A percentile compares a stretch with the other conserved stretches of the same genome.
Evolutionary conservation across 176 grass and related monocot species (phyloP).

Genomic region (Zizania latifolia): DNA sequence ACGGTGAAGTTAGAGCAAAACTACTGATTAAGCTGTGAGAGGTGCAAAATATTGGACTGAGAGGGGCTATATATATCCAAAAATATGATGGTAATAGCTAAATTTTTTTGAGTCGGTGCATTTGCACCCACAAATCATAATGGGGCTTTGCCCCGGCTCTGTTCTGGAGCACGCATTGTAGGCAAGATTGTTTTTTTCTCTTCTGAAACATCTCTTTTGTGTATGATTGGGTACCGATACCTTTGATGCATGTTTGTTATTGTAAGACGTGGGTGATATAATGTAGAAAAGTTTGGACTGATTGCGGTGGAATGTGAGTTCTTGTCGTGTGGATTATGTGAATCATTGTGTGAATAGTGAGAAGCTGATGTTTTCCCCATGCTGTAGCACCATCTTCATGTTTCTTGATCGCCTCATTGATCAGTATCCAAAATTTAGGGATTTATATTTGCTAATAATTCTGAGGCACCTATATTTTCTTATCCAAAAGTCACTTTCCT

Average conservation of each 20-base stretch:
- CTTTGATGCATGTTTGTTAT: background rate
- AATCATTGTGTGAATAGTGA: background rate
- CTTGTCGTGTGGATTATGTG: background rate
- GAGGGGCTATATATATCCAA: too few species aligned
- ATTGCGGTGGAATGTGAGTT: background rate
- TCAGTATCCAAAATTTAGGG: background rate
- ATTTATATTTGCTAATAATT: background rate
- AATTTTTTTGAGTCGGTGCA: too few species aligned
- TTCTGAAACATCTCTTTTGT: constrained; percentile 5
- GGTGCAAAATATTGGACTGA: too few species aligned
- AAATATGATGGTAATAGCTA: too few species aligned
- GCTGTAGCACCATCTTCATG: background rate
- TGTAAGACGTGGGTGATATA: background rate
- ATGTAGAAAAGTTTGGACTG: background rate
- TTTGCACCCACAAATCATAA: too few species aligned
- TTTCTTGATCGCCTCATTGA: background rate
- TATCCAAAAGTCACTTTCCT: background rate
- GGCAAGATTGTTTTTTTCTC: constrained; percentile 3
- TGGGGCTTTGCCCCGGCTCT: too few species aligned
- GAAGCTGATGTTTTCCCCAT: background rate
- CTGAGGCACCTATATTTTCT: background rate
- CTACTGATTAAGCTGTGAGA: too few species aligned
- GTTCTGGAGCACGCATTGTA: background rate
- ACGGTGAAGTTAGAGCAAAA: too few species aligned
- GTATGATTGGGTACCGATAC: background rate